Evolutionary conservation across 352 stramenopile genomes (phyloP).

Genomic region (Phytophthora meadii): DNA sequence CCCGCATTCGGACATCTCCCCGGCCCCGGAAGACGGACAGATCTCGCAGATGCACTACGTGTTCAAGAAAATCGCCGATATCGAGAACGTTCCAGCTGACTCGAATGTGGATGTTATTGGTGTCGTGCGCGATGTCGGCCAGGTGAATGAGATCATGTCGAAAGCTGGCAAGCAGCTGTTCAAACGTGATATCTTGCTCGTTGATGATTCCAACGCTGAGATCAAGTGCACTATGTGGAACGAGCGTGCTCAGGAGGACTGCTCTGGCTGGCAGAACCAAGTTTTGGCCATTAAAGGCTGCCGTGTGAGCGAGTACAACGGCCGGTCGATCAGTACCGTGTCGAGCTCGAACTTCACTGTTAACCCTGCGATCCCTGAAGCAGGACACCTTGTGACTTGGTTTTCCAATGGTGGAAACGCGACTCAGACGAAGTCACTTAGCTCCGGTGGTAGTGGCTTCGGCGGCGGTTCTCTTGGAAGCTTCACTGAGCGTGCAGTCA

Average conservation of each 20-base stretch:
- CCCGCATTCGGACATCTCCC: slow-evolving; percentile 94
- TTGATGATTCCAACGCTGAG: slow-evolving; percentile 96
- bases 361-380: slow-evolving; percentile 89
- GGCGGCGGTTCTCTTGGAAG: slow-evolving; percentile 75
- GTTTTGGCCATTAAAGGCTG: slow-evolving; percentile 96
- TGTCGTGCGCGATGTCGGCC: slow-evolving; percentile 94
- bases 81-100: slow-evolving; percentile 90
- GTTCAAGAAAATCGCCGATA: slow-evolving; percentile 94
- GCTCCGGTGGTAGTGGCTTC: slow-evolving; percentile 72
- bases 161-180: slow-evolving; percentile 96
- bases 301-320: slow-evolving; percentile 95
- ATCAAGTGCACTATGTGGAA: slow-evolving; percentile 98
- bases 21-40: slow-evolving; percentile 85
- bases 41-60: slow-evolving; percentile 94
- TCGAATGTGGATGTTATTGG: slow-evolving; percentile 95
- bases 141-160: slow-evolving; percentile 93
- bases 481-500: slow-evolving; percentile 89
- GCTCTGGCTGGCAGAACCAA: slow-evolving; percentile 89
- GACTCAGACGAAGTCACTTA: slow-evolving; percentile 82
- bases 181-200: slow-evolving; percentile 96
- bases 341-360: slow-evolving; percentile 82
- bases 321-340: slow-evolving; percentile 90
- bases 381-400: slow-evolving; percentile 85
- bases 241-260: slow-evolving; percentile 85
- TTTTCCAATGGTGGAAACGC: slow-evolving; percentile 79